Conservation (phyloP, 768 basidiomycete genomes). For the Rossbeevera mucosa region DNA sequence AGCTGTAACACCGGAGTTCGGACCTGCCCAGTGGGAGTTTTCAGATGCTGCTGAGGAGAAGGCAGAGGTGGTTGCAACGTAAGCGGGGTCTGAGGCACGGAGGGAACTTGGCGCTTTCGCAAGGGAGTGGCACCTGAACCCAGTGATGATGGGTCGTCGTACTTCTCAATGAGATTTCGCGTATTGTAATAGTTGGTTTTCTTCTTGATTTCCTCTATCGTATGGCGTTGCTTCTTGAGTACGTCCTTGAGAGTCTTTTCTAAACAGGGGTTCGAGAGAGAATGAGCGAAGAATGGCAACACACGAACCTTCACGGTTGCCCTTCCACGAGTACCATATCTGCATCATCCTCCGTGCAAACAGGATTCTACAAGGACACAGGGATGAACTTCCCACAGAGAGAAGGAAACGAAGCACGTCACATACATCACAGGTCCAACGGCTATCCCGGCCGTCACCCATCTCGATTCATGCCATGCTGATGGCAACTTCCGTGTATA, state of each 20-base stretch:
- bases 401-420: neutral
- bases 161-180: constrained; percentile 82
- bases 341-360: constrained; percentile 79
- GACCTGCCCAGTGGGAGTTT: constrained; percentile 22
- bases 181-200: constrained; percentile 95
- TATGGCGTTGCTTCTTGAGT: constrained; percentile 73
- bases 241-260: constrained; percentile 75
- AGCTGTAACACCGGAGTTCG: constrained; percentile 33
- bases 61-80: constrained; percentile 24
- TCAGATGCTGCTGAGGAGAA: constrained; percentile 11
- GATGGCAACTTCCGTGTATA: constrained; percentile 56
- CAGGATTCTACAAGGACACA: constrained; percentile 46
- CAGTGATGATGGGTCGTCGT: constrained; percentile 57
- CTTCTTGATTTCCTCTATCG: constrained; percentile 95
- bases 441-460: constrained; percentile 49
- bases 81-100: constrained; percentile 30
- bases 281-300: neutral
- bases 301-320: constrained; percentile 66
- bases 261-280: constrained; percentile 27
- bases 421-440: constrained; percentile 78
- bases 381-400: constrained; percentile 1
- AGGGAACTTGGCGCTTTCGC: constrained; percentile 37
- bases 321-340: constrained; percentile 77
- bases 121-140: constrained; percentile 34
- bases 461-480: constrained; percentile 20